Percentiles rank a stretch among this genome's conserved stretches.
phyloP scores from a whole-genome alignment of 148 eudicot genomes.

The Nepenthes mirabilis region DNA sequence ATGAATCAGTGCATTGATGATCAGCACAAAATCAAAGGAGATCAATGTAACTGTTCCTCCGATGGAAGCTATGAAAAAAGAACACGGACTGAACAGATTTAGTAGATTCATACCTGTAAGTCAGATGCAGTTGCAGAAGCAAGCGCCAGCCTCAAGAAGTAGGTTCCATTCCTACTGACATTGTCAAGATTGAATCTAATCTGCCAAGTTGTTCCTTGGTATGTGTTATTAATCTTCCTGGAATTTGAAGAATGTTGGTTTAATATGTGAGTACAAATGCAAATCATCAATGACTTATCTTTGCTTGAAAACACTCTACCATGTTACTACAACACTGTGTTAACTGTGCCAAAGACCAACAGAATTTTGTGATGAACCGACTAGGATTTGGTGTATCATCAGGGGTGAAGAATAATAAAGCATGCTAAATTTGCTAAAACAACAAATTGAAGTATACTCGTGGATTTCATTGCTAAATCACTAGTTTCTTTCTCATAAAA shows the following conservation, averaged over 20 bases:
- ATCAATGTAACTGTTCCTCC: no score
- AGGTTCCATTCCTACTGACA: constrained; percentile 20
- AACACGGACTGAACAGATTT: background rate
- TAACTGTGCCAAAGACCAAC: no score
- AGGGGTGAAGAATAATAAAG: no score
- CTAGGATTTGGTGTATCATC: no score
- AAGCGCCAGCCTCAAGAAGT: constrained; percentile 61
- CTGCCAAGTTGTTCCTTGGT: constrained; percentile 70
- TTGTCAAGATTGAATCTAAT: constrained; percentile 53
- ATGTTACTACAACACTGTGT: no score
- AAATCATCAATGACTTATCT: no score
- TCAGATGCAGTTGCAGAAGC: constrained; percentile 59
- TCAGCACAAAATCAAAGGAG: background rate
- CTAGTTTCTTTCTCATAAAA: no score
- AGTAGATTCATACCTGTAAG: constrained; percentile 30
- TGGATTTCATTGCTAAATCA: no score
- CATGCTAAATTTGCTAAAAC: no score
- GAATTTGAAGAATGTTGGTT: background rate
- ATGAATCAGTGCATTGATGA: background rate
- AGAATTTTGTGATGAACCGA: no score
- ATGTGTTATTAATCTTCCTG: constrained; percentile 48
- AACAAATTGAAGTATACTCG: no score
- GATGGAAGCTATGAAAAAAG: background rate
- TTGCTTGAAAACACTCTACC: no score
- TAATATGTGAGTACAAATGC: background rate